Base-by-base conservation (phyloP, 176 grass and related monocot genomes). In the Phyllostachys edulis region DNA sequence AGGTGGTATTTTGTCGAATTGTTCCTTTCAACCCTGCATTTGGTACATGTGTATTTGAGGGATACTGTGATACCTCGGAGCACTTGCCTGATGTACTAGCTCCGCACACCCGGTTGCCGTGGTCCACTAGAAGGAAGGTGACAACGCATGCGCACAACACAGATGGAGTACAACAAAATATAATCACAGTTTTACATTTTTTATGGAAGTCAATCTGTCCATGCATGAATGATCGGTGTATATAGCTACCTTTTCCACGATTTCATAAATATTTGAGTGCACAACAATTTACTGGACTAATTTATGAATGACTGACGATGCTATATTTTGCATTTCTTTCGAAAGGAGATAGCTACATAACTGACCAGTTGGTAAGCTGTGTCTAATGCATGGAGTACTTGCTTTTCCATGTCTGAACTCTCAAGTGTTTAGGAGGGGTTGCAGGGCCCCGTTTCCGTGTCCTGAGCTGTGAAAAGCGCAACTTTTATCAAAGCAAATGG, bases 61-160 rank as follows among this genome's bases (percentile, higher is more conserved):
- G 76, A 20, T 32, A 34, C 2, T 34, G 2, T 66, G 17, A 66
- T 56, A 16, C 69, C 69, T 80, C 57, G 66, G 45, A 32, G 77
- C 77, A 73, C 85, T 56, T 21, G n/a, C 44, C 41, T 44, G 26
- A 50, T 12, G 11, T 20, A 24, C 54, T 29, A 38, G 59, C 68
- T 86, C 69, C 76, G 64, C 67, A 41, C 56, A 64, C 56, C 64
- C 24, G 32, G 57, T 86, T 17, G 50, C 1, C 75, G 55, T 71
- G 27, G 55, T 21, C 32, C 54, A 50, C 49, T 15, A 50, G 62
- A 64, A 10, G n/a, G 51, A 9, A 23, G 38, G 18, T 37, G 26
- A 47, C 52, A 50, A 10, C 39, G 74, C 27, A 24, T 38, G 26
- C 16, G 32, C 27, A 32, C 38, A 50, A 12, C 17, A 62, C 52